A percentile compares a stretch with the other conserved stretches of the same genome.
Conservation (phyloP, 1,284 basidiomycete species). For the Pascua sp. region DNA sequence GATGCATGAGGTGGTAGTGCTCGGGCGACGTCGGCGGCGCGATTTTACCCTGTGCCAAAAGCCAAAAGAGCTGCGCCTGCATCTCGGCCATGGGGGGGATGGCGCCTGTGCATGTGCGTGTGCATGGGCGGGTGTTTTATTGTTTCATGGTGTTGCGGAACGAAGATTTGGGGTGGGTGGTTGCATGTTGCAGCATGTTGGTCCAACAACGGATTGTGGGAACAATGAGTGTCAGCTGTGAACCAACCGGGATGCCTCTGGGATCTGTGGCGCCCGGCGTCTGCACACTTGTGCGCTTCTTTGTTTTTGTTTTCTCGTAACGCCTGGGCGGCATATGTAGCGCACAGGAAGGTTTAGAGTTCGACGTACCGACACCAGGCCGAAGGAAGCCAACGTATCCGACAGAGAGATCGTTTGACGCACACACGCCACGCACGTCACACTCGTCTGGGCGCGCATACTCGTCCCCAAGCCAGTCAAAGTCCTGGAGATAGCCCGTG, state of each 20-base stretch:
- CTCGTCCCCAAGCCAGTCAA: constrained; percentile 53
- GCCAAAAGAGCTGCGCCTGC: constrained; percentile 63
- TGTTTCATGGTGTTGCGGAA: too few relatives aligned
- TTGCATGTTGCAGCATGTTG: constrained; percentile 39
- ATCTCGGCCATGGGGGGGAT: constrained; percentile 67
- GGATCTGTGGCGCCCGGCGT: too few relatives aligned
- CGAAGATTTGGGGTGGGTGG: constrained; percentile 44
- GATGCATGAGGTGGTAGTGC: constrained; percentile 60
- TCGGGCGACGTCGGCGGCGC: constrained; percentile 54
- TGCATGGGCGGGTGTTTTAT: too few relatives aligned
- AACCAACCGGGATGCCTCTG: too few relatives aligned
- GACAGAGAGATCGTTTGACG: constrained; percentile 55
- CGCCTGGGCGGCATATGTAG: too few relatives aligned
- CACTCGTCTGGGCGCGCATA: constrained; percentile 58
- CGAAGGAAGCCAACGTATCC: constrained; percentile 64
- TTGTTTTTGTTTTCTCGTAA: too few relatives aligned
- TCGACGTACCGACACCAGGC: constrained; percentile 56
- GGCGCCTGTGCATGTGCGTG: constrained; percentile 34
- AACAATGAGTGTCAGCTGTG: not conserved
- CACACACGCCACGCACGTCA: constrained; percentile 57
- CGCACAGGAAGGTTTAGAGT: not conserved
- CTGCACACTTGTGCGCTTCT: too few relatives aligned
- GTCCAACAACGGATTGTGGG: too few relatives aligned
- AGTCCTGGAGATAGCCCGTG: constrained; percentile 55
- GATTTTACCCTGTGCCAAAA: constrained; percentile 54